Conservation (phyloP, 1,139 yeast genomes). For the Yamadazyma dendronema region DNA sequence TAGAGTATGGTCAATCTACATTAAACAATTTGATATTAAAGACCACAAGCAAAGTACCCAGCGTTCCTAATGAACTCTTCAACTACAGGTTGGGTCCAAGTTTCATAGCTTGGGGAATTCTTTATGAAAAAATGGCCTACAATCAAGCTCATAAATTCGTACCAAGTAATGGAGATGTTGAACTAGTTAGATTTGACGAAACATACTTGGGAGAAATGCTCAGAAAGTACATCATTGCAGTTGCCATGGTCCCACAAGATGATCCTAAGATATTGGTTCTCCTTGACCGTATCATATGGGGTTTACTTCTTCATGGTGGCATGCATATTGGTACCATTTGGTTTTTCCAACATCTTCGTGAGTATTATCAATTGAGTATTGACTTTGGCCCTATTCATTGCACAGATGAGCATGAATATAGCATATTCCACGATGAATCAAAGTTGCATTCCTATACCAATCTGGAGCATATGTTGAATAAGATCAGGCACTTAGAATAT, state of each 20-base stretch:
- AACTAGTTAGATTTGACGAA: constrained; percentile 11
- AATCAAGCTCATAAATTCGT: neutral
- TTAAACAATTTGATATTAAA: neutral
- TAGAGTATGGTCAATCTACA: constrained; percentile 7
- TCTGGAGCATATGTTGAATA: constrained; percentile 8
- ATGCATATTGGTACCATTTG: constrained; percentile 39
- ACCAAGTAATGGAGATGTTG: constrained; percentile 6
- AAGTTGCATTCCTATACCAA: constrained; percentile 12
- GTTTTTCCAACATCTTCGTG: constrained; percentile 27
- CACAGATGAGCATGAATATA: constrained; percentile 11
- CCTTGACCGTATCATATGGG: constrained; percentile 39
- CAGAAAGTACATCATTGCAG: constrained; percentile 30
- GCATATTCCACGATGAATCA: constrained; percentile 13
- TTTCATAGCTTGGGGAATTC: neutral
- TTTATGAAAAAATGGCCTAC: neutral
- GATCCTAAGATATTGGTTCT: constrained; percentile 31
- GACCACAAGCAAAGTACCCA: constrained; percentile 1
- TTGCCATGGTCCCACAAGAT: constrained; percentile 28
- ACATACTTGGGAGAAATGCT: constrained; percentile 26
- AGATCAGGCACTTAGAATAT: neutral
- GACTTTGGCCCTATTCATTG: constrained; percentile 25
- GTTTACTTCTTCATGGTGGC: constrained; percentile 43
- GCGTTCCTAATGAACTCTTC: constrained; percentile 15
- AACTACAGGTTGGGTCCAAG: constrained; percentile 2
- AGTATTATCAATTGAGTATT: constrained; percentile 22